Evolutionary conservation across 371 early-diverging fungal species (phyloP), one percentile per base, ranked within the genome.

Genomic region (Mortierella sp.): DNA sequence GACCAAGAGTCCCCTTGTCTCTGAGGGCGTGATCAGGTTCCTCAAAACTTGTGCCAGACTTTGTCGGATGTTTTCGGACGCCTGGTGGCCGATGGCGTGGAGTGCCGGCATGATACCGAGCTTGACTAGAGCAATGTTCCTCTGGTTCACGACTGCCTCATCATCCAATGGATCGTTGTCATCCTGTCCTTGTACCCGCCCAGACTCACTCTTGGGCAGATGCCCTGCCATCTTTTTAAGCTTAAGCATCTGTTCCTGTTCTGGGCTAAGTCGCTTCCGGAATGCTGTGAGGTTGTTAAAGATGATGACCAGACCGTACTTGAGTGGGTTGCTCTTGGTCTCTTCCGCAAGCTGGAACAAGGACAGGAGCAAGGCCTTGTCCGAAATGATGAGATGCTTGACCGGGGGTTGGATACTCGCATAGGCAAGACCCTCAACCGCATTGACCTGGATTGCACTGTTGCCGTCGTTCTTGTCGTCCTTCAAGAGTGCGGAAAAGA

Each of bases 201-300:
- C 43, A 14, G 80, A 78, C 39, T 82, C 85, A 8, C 87, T 84
- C 23, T 70, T 70, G 47, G 68, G 72, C 1, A 68, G 57, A 3
- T 83, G 81, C 34, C 85, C 84, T 4, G 90, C 87, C 56, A 94
- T 72, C 34, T 89, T 89, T 30, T 88, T 82, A 44, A 97, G 65
- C 70, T 93, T 92, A 43, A 87, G 81, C 78, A 94, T 82, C 58
- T 95, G 94, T 71, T 90, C 83, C 72, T 97, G 91, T 67, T 95
- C 93, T 19, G 91, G 91, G 44, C 86, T 86, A 28, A 94, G 75
- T 12, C 87, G 83, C 30, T 85, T 87, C 44, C 83, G 82, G 79
- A 91, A 91, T 32, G 79, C 81, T 1, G 93, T 93, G 39, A 95
- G 64, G 68, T 95, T 93, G 15, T 79, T 73, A 46, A 93, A 78